Evolutionary conservation across 2,329 filamentous ascomycete species (phyloP).

Genomic region (Hymenoscyphus albidus): DNA sequence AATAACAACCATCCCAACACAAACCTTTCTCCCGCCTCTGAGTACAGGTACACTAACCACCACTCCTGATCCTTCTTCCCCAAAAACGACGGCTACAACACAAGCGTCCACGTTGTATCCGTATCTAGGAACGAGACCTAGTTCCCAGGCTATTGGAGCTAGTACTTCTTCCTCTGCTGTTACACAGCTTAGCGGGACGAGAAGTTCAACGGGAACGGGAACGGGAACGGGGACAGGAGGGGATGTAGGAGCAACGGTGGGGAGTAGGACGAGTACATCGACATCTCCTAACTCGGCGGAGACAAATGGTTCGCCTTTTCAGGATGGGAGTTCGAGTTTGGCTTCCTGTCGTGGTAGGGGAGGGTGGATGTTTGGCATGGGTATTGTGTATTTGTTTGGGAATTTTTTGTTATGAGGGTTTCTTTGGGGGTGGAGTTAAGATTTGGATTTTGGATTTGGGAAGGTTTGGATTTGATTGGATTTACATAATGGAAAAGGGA

Average conservation of each 20-base stretch:
- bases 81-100: neutral
- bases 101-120: neutral
- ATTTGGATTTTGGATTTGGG: too few relatives aligned
- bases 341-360: too few relatives aligned
- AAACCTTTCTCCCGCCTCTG: neutral
- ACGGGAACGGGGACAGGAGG: neutral
- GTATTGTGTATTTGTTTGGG: too few relatives aligned
- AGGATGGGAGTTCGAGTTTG: neutral
- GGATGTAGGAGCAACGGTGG: neutral
- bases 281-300: slow-evolving; percentile 3
- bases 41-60: neutral
- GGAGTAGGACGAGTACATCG: slow-evolving; percentile 10
- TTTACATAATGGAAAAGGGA: too few relatives aligned
- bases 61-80: neutral
- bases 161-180: neutral
- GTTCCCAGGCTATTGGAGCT: neutral
- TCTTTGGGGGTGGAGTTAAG: too few relatives aligned
- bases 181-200: neutral
- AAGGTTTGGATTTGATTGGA: too few relatives aligned
- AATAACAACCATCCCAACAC: slow-evolving; percentile 13
- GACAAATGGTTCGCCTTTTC: neutral
- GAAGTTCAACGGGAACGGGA: neutral
- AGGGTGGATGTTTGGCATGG: too few relatives aligned
- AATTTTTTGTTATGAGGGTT: too few relatives aligned
- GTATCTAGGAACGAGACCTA: neutral